Percentiles rank a stretch among this genome's conserved stretches.
phyloP scores from a whole-genome alignment of 345 rosid species.

The Eucalyptus caleyi region DNA sequence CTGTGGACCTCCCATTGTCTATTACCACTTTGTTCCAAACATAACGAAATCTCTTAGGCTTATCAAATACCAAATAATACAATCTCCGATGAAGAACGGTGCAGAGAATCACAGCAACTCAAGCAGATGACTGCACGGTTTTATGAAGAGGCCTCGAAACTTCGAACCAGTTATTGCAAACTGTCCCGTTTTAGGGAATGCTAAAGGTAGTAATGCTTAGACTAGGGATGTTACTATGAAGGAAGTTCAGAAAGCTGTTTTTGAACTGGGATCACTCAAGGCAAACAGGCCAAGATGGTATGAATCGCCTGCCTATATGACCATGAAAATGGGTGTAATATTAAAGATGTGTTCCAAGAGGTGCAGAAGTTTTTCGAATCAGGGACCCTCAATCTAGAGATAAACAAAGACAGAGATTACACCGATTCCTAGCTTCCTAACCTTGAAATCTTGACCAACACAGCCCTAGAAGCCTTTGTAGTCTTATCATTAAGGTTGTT shows the following conservation, averaged over 20 bases:
- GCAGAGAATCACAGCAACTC: background rate
- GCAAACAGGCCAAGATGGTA: background rate
- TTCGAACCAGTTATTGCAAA: background rate
- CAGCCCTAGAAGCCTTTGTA: background rate
- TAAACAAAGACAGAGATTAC: background rate
- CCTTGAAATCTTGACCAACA: background rate
- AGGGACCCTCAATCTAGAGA: background rate
- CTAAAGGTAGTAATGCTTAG: background rate
- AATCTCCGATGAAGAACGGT: background rate
- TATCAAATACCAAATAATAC: background rate
- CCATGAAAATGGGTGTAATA: background rate
- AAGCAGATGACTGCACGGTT: background rate
- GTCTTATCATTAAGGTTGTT: background rate
- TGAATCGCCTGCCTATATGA: background rate
- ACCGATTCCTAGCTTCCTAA: background rate
- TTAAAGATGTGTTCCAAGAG: background rate
- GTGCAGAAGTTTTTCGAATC: background rate
- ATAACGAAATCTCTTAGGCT: background rate
- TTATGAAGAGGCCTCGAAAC: background rate
- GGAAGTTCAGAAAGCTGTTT: background rate
- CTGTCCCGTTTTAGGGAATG: background rate
- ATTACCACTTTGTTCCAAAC: constrained; percentile 37
- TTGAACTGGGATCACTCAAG: background rate
- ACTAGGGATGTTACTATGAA: background rate
- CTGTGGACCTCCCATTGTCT: constrained; percentile 29